Evolutionary conservation across 805 yeast species (phyloP).

Genomic region (Wilhelminamyces savonicus): DNA sequence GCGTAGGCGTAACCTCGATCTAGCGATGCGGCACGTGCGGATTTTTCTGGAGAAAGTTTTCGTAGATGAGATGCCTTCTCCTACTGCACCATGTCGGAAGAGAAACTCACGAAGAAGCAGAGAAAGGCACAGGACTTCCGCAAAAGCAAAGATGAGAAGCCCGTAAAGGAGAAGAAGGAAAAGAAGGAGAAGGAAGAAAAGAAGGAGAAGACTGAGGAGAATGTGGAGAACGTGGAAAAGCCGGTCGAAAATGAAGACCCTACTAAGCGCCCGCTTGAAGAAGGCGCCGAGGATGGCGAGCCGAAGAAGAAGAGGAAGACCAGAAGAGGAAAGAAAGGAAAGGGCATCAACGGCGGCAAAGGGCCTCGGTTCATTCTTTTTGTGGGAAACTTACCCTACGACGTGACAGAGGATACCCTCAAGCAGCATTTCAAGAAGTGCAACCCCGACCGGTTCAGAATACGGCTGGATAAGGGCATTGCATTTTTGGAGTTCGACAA

Average conservation of each 20-base stretch:
- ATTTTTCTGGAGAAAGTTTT: too few species aligned
- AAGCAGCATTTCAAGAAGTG: conserved; percentile 66
- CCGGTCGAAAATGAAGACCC: conserved; percentile 6
- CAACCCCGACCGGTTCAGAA: conserved; percentile 69
- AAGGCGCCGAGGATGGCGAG: conserved; percentile 9
- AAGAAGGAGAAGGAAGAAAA: conserved; percentile 18
- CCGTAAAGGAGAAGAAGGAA: conserved; percentile 26
- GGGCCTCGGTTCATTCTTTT: conserved; percentile 75
- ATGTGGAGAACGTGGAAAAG: conserved; percentile 13
- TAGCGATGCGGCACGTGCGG: too few species aligned
- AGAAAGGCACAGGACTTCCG: conserved; percentile 57
- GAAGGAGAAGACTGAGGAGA: conserved; percentile 22
- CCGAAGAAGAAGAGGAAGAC: conserved; percentile 65
- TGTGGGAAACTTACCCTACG: conserved; percentile 86
- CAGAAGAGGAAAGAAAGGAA: conserved; percentile 71
- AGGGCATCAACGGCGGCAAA: conserved; percentile 40
- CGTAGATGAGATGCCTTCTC: too few species aligned
- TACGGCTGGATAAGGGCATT: conserved; percentile 82
- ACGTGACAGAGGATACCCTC: conserved; percentile 55
- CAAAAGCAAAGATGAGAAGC: conserved; percentile 26
- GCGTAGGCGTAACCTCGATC: too few species aligned
- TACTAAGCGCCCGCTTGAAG: conserved; percentile 5
- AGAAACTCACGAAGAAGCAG: conserved; percentile 59
- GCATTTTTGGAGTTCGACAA: conserved; percentile 81
- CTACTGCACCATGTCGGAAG: conserved; percentile 11